Conservation (phyloP, 2,329 filamentous ascomycete genomes). For the Aureobasidium lini region DNA sequence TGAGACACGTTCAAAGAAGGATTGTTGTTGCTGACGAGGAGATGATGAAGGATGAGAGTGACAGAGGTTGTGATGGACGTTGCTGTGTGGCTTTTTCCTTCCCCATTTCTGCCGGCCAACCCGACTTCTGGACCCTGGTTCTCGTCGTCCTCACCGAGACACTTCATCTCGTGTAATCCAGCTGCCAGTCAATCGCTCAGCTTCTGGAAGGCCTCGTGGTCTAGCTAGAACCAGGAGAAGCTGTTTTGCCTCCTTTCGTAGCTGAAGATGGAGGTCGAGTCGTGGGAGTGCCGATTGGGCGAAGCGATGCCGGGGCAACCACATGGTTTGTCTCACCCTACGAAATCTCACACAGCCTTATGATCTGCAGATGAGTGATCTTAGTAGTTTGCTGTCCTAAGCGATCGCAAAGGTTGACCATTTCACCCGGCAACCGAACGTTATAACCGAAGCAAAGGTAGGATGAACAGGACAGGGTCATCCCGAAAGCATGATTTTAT, state of each 20-base stretch:
- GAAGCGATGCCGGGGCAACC: not conserved
- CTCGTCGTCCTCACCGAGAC: not conserved
- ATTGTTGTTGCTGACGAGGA: not conserved
- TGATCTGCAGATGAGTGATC: not conserved
- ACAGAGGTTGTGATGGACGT: not conserved
- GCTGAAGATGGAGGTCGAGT: not conserved
- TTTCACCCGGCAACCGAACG: not conserved
- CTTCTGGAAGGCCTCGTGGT: not conserved
- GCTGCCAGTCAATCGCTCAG: not conserved
- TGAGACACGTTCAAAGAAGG: conserved; percentile 9
- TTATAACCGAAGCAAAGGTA: not conserved
- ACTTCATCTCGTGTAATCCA: not conserved
- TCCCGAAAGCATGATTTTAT: not conserved
- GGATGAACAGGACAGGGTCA: not conserved
- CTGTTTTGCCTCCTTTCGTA: not conserved
- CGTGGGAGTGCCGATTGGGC: not conserved
- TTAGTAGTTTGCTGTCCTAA: not conserved
- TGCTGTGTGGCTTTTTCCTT: not conserved
- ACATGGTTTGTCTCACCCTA: not conserved
- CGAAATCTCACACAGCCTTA: not conserved
- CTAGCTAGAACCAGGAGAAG: not conserved
- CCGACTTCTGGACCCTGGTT: not conserved
- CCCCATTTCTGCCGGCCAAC: not conserved
- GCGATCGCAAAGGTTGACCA: not conserved
- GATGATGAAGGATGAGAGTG: not conserved